These are phyloP conservation scores for Aphanomyces stellatus DNA, from an alignment of 352 stramenopile genomes.

Conservation along the genomic window DNA sequence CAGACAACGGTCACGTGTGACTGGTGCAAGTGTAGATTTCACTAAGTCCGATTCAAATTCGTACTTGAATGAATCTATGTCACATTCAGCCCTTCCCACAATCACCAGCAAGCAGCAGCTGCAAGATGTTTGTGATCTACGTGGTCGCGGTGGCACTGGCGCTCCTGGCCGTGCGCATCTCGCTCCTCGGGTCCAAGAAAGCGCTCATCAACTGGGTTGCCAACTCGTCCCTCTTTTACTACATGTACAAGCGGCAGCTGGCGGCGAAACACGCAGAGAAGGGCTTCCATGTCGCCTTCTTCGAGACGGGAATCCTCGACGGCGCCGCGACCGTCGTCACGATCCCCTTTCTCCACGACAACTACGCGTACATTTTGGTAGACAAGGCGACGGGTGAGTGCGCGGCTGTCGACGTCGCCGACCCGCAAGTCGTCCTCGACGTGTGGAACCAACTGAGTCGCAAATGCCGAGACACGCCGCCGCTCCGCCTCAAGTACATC, in stretches of 20 bases:
- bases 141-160: background rate
- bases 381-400: conserved; percentile 50
- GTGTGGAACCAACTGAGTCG: conserved; percentile 36
- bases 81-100: background rate
- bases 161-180: background rate
- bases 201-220: conserved; percentile 14
- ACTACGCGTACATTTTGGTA: conserved; percentile 88
- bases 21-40: too few species aligned
- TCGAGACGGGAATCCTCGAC: background rate
- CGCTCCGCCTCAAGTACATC: conserved; percentile 30
- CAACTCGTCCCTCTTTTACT: conserved; percentile 15
- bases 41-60: too few species aligned
- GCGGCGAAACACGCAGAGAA: background rate
- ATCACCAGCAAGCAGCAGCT: too few species aligned
- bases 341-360: conserved; percentile 84
- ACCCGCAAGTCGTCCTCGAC: conserved; percentile 65
- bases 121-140: background rate
- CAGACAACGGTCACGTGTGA: too few species aligned
- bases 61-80: too few species aligned
- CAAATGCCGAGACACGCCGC: conserved; percentile 34
- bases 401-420: conserved; percentile 81
- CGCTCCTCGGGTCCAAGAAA: background rate
- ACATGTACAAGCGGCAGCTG: conserved; percentile 8
- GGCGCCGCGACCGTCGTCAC: conserved; percentile 35
- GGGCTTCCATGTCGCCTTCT: background rate